Evolutionary conservation across 1,139 yeast species (phyloP), one percentile per base, ranked within the genome.

Genomic region (Blastobotrys indianensis): DNA sequence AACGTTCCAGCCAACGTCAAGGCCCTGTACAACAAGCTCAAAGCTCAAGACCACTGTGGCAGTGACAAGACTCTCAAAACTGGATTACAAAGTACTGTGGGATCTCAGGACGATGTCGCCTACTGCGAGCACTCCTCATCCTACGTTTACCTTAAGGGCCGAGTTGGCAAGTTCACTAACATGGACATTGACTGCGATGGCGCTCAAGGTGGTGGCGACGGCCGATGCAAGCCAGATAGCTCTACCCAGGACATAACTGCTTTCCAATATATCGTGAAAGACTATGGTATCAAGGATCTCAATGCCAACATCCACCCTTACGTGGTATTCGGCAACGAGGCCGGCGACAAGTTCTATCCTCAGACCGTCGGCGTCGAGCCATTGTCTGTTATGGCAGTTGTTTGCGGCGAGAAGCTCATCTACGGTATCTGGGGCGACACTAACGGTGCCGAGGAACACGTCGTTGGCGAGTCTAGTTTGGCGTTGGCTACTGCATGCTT

Each of bases 121-220:
- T 43, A 43, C 32, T 43, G 46, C 32, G 37, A 38, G 16, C 32
- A 39, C 12, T 34, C 33, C 11, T 17, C 32, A n/a, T 12, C 17
- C 11, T 13, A 39, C 2, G 42, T 35, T 25, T 31, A 34, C n/a
- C 28, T 45, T 9, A 20, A 20, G 25, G 42, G 46, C 23, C 12
- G 15, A 6, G 23, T 20, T 2, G 41, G 41, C 34, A 32, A 38
- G 13, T 29, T 44, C n/a, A 45, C 48, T 5, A 39, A 47, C 31
- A 45, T 47, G 51, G 51, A 47, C 28, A 32, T 47, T 32, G 51
- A 47, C 37, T 47, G 51, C 23, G 51, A 47, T 35, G 51, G 51
- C 15, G 44, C 31, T 17, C 44, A 41, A 10, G 41, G 39, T 15
- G 16, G 12, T 4, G 34, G 40, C 6, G 48, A 45, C 23, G 42